Base-by-base conservation (phyloP, 179 eudicot genomes). In the Beta macrorhiza region DNA sequence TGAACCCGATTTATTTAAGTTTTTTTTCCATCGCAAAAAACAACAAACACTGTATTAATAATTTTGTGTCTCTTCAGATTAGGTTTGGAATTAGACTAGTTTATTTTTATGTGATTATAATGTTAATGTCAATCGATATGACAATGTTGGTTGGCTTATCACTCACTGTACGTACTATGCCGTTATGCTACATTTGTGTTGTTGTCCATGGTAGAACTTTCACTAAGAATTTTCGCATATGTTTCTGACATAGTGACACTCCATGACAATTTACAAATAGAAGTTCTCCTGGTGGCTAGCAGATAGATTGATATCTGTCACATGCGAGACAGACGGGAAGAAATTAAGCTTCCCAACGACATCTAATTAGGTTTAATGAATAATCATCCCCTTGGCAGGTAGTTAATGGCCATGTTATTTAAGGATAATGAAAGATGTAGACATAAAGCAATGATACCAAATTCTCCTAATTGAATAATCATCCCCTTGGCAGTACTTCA, bases 301-400 rank as follows among this genome's bases (percentile, higher is more conserved):
- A 47, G 44, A 55, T 69, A 57, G 45, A 72, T 12, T 7, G 19
- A 58, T 79, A 25, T 9, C 12, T 63, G 68, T 79, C 81, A 79
- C 68, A 59, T 79, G 81, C 12, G 9, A 70, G 12, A 14, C 12
- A 44, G 45, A 73, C 25, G 53, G 7, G 5, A 49, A 49, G 53
- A 1, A 59, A 20, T n/a, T 44, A 29, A 42, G 67, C 5, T 37
- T n/a, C 0, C 69, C 29, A 19, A 58, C 15, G 25, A 22, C 70
- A 59, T 45, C 52, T 25, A 68, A 32, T 57, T 42, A 57, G 13
- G 65, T 17, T 75, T 73, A 52, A 12, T 53, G 42, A 73, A 8
- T 72, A 53, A 52, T 53, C 47, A 22, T 25, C 76, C 6, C 7
- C 3, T 10, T 9, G 17, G 12, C 61, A 73, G 45, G 58, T 72